Percentiles rank a stretch among this genome's conserved stretches.
Evolutionary conservation across 805 yeast genomes (phyloP).

Genomic region (Myxozyma sirexii): DNA sequence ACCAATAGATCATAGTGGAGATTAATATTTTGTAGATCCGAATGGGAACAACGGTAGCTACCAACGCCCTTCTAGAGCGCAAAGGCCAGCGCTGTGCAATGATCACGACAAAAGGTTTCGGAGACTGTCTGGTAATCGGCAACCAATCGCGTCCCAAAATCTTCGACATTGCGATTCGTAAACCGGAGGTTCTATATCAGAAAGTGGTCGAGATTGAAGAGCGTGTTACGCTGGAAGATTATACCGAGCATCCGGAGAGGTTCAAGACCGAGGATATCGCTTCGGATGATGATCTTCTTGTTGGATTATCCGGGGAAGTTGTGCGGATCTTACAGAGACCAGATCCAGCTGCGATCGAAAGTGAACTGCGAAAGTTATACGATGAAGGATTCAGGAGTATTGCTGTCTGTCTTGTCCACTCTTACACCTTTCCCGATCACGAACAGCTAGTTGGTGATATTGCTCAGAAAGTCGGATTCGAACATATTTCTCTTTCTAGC

Average conservation of each 20-base stretch:
- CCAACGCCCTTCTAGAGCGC: constrained; percentile 89
- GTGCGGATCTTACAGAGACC: constrained; percentile 60
- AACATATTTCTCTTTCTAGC: constrained; percentile 66
- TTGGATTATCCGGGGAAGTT: constrained; percentile 70
- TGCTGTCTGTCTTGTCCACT: constrained; percentile 72
- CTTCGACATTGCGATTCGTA: constrained; percentile 76
- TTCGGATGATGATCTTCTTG: constrained; percentile 43
- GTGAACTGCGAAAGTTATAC: constrained; percentile 51
- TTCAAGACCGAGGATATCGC: constrained; percentile 33
- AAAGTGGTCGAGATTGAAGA: constrained; percentile 85
- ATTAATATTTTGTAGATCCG: constrained; percentile 52
- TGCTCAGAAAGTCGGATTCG: constrained; percentile 68
- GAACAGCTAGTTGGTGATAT: constrained; percentile 61
- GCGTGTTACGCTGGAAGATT: constrained; percentile 82
- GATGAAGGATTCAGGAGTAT: constrained; percentile 65
- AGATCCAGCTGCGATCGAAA: constrained; percentile 48
- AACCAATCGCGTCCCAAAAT: constrained; percentile 90
- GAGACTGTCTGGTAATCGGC: constrained; percentile 80
- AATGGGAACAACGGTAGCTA: constrained; percentile 95
- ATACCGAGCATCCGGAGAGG: constrained; percentile 66
- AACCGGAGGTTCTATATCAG: constrained; percentile 71
- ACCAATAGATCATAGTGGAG: neutral
- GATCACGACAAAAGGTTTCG: constrained; percentile 84
- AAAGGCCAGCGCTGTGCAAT: constrained; percentile 89
- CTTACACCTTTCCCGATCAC: constrained; percentile 73